Evolutionary conservation across 305 asterid species (phyloP).

Genomic region (Fraxinus ornus): DNA sequence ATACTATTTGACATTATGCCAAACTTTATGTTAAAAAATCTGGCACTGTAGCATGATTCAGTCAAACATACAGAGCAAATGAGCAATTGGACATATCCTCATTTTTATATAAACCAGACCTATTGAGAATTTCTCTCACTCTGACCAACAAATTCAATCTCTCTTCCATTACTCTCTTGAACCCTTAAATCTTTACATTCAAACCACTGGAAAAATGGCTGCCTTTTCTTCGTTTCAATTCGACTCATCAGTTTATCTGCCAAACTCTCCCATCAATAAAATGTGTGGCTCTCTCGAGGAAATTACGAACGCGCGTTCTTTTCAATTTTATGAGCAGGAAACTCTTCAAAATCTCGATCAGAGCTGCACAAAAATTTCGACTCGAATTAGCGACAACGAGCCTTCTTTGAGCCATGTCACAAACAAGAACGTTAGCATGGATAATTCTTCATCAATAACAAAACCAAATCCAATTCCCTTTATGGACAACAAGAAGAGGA

Average conservation of each 20-base stretch:
- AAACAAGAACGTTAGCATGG: conserved; percentile 36
- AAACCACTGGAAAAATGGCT: conserved; percentile 43
- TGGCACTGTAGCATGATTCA: no score
- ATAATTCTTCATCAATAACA: conserved; percentile 48
- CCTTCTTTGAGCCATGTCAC: conserved; percentile 10
- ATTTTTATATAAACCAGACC: conserved; percentile 30
- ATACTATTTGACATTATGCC: no score
- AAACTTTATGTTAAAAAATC: no score
- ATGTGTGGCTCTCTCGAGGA: conserved; percentile 36
- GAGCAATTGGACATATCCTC: not conserved
- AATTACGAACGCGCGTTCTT: conserved; percentile 5
- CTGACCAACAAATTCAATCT: conserved; percentile 25
- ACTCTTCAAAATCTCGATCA: conserved; percentile 23
- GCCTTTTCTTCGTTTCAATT: conserved; percentile 44
- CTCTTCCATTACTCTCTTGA: conserved; percentile 44
- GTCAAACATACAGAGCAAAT: not conserved
- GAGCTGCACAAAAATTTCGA: conserved; percentile 6
- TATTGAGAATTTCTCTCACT: conserved; percentile 35
- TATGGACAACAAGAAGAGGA: conserved; percentile 42
- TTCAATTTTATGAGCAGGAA: conserved; percentile 37
- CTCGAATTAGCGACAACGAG: conserved; percentile 20
- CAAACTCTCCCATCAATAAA: conserved; percentile 21
- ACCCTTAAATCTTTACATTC: conserved; percentile 8
- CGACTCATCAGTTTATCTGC: conserved; percentile 23
- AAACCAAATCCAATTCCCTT: conserved; percentile 23